Percentiles rank a stretch among this genome's conserved stretches.
Conservation (phyloP, 805 yeast species). For the Ogataea populi-albae region DNA sequence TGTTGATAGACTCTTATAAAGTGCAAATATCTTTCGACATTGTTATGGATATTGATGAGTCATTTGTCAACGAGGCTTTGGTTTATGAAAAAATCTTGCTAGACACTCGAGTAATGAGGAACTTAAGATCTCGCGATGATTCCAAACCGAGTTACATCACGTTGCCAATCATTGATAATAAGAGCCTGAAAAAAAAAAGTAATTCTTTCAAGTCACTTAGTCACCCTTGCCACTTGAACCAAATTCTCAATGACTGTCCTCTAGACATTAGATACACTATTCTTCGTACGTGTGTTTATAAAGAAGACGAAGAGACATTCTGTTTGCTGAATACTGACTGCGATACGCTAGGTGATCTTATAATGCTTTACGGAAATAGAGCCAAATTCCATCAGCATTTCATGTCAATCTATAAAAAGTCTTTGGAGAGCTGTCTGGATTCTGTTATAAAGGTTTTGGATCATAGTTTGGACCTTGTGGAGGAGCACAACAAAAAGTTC, state of each 20-base stretch:
- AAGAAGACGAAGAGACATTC: slow-evolving; percentile 20
- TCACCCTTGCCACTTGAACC: slow-evolving; percentile 18
- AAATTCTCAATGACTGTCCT: slow-evolving; percentile 28
- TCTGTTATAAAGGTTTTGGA: slow-evolving; percentile 39
- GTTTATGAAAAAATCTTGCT: slow-evolving; percentile 34
- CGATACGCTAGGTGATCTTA: slow-evolving; percentile 44
- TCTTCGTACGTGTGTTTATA: slow-evolving; percentile 26
- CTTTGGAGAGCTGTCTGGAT: slow-evolving; percentile 37
- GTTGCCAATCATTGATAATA: slow-evolving; percentile 30
- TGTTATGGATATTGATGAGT: slow-evolving; percentile 38
- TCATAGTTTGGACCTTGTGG: slow-evolving; percentile 34
- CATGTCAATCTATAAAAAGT: slow-evolving; percentile 35
- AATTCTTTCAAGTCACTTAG: slow-evolving; percentile 19
- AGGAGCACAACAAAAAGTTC: slow-evolving; percentile 33
- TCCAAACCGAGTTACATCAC: slow-evolving; percentile 25
- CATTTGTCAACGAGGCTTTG: slow-evolving; percentile 42
- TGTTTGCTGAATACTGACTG: slow-evolving; percentile 31
- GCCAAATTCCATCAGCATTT: slow-evolving; percentile 54
- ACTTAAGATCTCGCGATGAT: slow-evolving; percentile 18
- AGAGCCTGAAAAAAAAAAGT: slow-evolving; percentile 13
- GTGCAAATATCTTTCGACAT: slow-evolving; percentile 42
- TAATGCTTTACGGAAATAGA: slow-evolving; percentile 46
- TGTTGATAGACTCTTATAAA: slow-evolving; percentile 51
- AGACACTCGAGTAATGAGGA: slow-evolving; percentile 27
- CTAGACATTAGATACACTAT: slow-evolving; percentile 31